A percentile compares a stretch with the other conserved stretches of the same genome.
Conservation (phyloP, 1,284 basidiomycete species). For the Melampsora larici-populina region DNA sequence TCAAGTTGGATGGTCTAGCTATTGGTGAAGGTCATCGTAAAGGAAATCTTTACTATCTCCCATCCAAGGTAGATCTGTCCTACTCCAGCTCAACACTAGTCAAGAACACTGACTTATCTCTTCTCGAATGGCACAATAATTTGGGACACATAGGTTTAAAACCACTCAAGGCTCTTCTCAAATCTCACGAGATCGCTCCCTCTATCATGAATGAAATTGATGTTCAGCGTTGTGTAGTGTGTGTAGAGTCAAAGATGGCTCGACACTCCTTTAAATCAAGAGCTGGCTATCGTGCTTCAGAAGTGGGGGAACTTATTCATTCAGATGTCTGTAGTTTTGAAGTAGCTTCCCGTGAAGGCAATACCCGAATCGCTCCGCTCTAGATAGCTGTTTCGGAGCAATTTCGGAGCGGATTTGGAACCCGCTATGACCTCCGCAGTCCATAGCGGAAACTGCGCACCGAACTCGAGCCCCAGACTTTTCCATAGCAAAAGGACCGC, state of each 20-base stretch:
- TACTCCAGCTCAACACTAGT: too few relatives aligned
- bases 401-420: too few relatives aligned
- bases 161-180: conserved; percentile 1
- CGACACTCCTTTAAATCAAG: not conserved
- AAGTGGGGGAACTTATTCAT: not conserved
- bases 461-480: too few relatives aligned
- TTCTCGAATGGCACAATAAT: not conserved
- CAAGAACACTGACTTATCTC: too few relatives aligned
- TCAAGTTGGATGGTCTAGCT: not conserved
- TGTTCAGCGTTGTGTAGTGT: not conserved
- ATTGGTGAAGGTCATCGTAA: conserved; percentile 2
- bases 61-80: not conserved
- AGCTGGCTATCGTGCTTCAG: not conserved
- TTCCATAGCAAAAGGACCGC: too few relatives aligned
- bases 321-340: not conserved
- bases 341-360: not conserved
- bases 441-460: too few relatives aligned
- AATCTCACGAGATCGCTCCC: not conserved
- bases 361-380: not conserved
- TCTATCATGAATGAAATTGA: not conserved
- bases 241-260: conserved; percentile 18
- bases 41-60: conserved; percentile 18
- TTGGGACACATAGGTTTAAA: not conserved
- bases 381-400: too few relatives aligned
- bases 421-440: too few relatives aligned